Evolutionary conservation across 1,139 yeast genomes (phyloP).

Genomic region (Taiozyma sp.): DNA sequence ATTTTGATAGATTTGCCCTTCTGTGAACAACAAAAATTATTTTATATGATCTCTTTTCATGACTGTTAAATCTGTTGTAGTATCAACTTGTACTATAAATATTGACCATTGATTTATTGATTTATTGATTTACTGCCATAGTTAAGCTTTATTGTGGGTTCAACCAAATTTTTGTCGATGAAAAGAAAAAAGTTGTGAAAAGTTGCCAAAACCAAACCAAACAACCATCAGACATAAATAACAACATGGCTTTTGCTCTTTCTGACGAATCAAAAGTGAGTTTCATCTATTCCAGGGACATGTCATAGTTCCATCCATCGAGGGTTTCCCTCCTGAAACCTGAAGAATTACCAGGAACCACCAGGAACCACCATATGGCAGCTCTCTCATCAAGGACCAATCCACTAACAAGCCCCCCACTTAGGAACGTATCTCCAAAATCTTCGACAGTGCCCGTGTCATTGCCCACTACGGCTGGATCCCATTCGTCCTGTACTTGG

Average conservation of each 20-base stretch:
- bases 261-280: conserved; percentile 42
- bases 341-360: too few relatives aligned
- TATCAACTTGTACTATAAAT: too few relatives aligned
- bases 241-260: conserved; percentile 35
- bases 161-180: neutral
- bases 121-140: too few relatives aligned
- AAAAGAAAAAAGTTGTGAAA: neutral
- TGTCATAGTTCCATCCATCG: neutral
- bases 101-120: too few relatives aligned
- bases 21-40: neutral
- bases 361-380: too few relatives aligned
- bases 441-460: conserved; percentile 80
- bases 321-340: too few relatives aligned
- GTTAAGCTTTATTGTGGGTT: neutral
- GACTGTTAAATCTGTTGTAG: neutral
- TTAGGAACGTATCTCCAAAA: conserved; percentile 79
- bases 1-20: neutral
- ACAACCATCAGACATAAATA: conserved; percentile 1
- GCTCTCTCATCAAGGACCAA: neutral
- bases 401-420: neutral
- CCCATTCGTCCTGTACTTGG: conserved; percentile 89
- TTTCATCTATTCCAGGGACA: neutral
- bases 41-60: neutral
- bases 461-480: conserved; percentile 96
- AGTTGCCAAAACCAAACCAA: neutral